Evolutionary conservation across 2,329 filamentous ascomycete species (phyloP), one percentile per base, ranked within the genome.

Genomic region (Plectosphaerella cucumerina): DNA sequence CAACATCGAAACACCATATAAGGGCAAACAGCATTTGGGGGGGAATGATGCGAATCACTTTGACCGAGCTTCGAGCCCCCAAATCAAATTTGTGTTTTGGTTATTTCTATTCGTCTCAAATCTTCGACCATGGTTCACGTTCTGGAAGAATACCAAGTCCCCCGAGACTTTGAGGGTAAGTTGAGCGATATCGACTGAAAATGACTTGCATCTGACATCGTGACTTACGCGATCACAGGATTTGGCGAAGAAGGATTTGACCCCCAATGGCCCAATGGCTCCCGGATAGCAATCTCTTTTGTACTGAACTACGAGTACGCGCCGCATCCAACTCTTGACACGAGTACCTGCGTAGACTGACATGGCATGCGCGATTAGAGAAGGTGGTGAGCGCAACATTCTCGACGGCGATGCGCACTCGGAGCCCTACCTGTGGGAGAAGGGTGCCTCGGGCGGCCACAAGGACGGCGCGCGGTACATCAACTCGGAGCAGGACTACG

Each of bases 351-450:
- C n/a, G n/a, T n/a, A n/a, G n/a, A n/a, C n/a, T n/a, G n/a, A n/a
- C n/a, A n/a, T n/a, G n/a, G n/a, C n/a, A n/a, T n/a, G n/a, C n/a
- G n/a, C n/a, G n/a, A n/a, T 1, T 14, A 62, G 60, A 37, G 61
- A 63, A 46, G 61, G 61, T 23, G 61, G 61, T 10, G 61, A 63
- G 50, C 57, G 61, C 41, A 59, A 54, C 37, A 53, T 60, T 2
- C 44, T 60, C 11, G 61, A 62, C 26, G 61, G 61, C 20, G 61
- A 62, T 44, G 46, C 53, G 10, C 53, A 53, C 43, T 55, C 58
- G 22, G 53, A 61, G 48, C 58, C 58, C 12, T 60, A 60, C 17
- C 48, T 60, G 3, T 60, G 59, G 58, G 59, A 60, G 17, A 60
- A 60, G 47, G 59, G 59, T 14, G 58, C 59, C 2, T 60, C 59